Conservation (phyloP, 163 green algal species). For the Coccomyxa subellipsoidea region DNA sequence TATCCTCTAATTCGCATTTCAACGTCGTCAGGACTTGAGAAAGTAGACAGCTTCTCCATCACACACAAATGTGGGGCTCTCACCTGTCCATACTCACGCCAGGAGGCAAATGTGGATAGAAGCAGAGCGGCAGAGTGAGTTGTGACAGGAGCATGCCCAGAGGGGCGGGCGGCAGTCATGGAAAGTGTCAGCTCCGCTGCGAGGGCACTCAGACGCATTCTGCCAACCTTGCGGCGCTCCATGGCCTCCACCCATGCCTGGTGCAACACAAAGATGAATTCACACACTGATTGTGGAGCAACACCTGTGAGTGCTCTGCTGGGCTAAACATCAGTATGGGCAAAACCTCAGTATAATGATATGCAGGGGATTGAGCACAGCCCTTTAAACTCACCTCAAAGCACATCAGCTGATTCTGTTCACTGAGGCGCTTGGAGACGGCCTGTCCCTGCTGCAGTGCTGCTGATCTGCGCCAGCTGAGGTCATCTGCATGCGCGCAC, state of each 20-base stretch:
- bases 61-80: too few relatives aligned
- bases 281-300: too few relatives aligned
- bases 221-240: conserved; percentile 2
- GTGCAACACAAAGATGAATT: neutral
- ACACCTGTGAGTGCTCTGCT: too few relatives aligned
- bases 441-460: neutral
- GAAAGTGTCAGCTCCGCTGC: neutral
- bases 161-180: neutral
- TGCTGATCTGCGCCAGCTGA: neutral
- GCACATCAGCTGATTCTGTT: neutral
- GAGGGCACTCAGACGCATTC: neutral
- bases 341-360: too few relatives aligned
- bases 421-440: neutral
- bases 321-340: too few relatives aligned
- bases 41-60: too few relatives aligned
- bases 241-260: neutral
- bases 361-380: too few relatives aligned
- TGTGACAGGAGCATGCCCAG: neutral
- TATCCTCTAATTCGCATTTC: too few relatives aligned
- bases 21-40: too few relatives aligned
- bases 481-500: neutral
- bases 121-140: neutral
- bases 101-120: neutral
- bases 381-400: neutral
- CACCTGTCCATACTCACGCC: neutral